A percentile compares a stretch with the other conserved stretches of the same genome.
Evolutionary conservation across 305 asterid genomes (phyloP).

Genomic region (Solanum hybrid): DNA sequence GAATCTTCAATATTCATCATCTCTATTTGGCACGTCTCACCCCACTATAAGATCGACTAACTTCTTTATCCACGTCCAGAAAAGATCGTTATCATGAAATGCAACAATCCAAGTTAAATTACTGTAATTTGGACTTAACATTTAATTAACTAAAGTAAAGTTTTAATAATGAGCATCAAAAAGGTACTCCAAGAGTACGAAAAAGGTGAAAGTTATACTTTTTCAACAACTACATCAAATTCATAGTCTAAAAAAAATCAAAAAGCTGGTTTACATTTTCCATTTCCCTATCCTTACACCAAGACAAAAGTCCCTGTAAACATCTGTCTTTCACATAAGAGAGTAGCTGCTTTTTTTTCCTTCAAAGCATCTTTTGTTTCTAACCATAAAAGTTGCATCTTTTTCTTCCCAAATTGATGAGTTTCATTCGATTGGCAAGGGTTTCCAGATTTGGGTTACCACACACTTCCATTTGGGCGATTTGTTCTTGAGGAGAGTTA

Average conservation of each 20-base stretch:
- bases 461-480: too few species aligned
- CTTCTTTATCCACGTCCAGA: neutral
- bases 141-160: neutral
- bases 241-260: neutral
- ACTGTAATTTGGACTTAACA: neutral
- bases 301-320: neutral
- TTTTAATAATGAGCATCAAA: neutral
- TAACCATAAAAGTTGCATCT: neutral
- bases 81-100: neutral
- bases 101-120: neutral
- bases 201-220: neutral
- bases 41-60: neutral
- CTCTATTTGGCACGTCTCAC: neutral
- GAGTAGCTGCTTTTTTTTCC: neutral
- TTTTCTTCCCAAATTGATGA: too few species aligned
- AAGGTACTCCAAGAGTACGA: neutral
- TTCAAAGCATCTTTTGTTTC: neutral
- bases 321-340: neutral
- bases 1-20: neutral
- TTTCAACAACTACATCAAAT: neutral
- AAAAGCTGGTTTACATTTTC: neutral
- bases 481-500: too few species aligned
- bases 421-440: too few species aligned
- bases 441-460: too few species aligned
- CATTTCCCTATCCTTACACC: neutral